Evolutionary conservation across 805 yeast genomes (phyloP), one percentile per base, ranked within the genome.

Genomic region (Candida awuae): DNA sequence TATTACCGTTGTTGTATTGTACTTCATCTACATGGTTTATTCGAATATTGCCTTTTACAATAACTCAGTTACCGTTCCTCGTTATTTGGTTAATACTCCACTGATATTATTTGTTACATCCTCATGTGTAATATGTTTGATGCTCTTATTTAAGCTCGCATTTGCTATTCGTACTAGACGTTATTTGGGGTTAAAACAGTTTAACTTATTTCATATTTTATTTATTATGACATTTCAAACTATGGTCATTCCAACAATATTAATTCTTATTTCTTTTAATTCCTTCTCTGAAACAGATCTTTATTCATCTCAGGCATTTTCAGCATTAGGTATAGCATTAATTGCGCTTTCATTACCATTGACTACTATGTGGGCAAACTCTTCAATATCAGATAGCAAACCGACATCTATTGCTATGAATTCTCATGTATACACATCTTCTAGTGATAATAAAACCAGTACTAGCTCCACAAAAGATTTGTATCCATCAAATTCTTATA

Each of bases 291-390:
- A 25, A 9, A 29, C 15, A 13, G 45, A 46, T 36, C 14, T 27
- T 16, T 48, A 51, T 34, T 49, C 64, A 22, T 52, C 43, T 19
- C 64, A 68, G 49, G 55, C 69, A 27, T 44, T 77, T 47, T 56
- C 70, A 18, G 68, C 80, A 4, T 53, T 83, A 21, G 75, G 84
- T 2, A 62, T 75, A 2, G 63, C 83, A 18, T 49, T 86, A 6
- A 78, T 82, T 15, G 80, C 82, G 0, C 54, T 84, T 20, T 82
- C 88, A 4, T 64, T 87, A 38, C 96, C 96, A 1, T 59, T 88
- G 35, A 77, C 95, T 0, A 75, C 95, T 0, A 71, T 87, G 72
- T 87, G 97, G 97, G 94, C 96, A 0, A 65, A 80, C 4, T 66
- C 86, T 2, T 68, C 80, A 1, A 77, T 79, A 49, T 73, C 73